phyloP scores from a whole-genome alignment of 2,329 filamentous ascomycete species.

The Ophiostoma novo-ulmi region DNA sequence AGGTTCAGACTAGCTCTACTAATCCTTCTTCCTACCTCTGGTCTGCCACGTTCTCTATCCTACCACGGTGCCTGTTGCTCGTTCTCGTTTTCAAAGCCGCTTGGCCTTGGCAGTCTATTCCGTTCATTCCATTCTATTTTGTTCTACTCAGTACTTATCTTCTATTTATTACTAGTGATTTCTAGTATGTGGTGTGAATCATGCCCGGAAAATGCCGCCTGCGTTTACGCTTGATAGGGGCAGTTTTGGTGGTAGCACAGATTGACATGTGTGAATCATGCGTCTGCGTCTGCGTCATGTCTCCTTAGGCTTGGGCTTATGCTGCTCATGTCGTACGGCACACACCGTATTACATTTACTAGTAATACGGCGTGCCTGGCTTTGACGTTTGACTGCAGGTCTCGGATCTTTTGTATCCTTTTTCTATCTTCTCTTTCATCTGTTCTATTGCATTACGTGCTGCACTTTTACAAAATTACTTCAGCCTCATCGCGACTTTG shows the following conservation, averaged over 20 bases:
- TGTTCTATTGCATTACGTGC: neutral
- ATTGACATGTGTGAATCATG: slow-evolving; percentile 14
- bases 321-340: neutral
- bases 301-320: neutral
- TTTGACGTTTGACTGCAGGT: neutral
- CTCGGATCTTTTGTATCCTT: neutral
- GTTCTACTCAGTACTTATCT: neutral
- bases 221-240: neutral
- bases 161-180: neutral
- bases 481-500: neutral
- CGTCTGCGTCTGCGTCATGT: neutral
- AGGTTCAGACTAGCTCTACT: neutral
- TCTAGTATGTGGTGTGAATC: neutral
- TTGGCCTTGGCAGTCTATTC: neutral
- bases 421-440: too few relatives aligned
- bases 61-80: neutral
- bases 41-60: neutral
- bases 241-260: neutral
- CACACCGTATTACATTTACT: neutral
- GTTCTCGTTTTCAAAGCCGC: slow-evolving; percentile 2
- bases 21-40: neutral
- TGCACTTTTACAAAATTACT: neutral
- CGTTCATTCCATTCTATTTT: neutral
- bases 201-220: neutral
- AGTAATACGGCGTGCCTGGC: neutral